Percentiles rank a stretch among this genome's conserved stretches.
Conservation (phyloP, 1,284 basidiomycete genomes). For the Cryptococcus floricola region DNA sequence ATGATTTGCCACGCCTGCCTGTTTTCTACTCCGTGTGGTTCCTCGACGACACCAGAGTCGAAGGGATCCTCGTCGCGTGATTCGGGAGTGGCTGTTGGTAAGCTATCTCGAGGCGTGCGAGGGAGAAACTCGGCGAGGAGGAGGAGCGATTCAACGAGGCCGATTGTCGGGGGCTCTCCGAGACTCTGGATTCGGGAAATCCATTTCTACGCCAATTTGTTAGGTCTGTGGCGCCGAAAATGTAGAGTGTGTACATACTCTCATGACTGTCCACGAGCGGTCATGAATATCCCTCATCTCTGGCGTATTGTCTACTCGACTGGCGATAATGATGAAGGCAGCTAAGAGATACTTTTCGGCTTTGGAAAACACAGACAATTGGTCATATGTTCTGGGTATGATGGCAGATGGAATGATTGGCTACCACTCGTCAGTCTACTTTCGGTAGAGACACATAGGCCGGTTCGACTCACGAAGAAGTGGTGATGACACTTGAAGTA, state of each 20-base stretch:
- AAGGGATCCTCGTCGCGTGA: conserved; percentile 1
- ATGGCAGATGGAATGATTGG: conserved; percentile 48
- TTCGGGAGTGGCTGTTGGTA: background rate
- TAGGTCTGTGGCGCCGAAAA: background rate
- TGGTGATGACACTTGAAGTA: conserved; percentile 51
- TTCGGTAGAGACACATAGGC: background rate
- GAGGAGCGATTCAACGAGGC: conserved; percentile 45
- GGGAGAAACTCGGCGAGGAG: conserved; percentile 48
- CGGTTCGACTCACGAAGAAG: conserved; percentile 42
- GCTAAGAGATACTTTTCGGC: conserved; percentile 49
- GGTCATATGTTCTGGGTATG: conserved; percentile 44
- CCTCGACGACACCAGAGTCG: conserved; percentile 6
- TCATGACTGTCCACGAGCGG: conserved; percentile 41
- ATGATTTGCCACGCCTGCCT: conserved; percentile 48
- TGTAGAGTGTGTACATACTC: conserved; percentile 24
- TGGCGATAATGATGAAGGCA: conserved; percentile 50
- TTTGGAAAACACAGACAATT: conserved; percentile 44
- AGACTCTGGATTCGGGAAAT: conserved; percentile 42
- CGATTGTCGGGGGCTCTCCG: conserved; percentile 43
- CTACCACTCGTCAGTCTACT: conserved; percentile 15
- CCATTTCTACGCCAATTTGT: conserved; percentile 28
- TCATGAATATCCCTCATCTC: conserved; percentile 41
- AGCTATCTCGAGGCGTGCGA: conserved; percentile 26
- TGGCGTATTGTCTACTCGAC: conserved; percentile 35
- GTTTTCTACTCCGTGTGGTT: conserved; percentile 43